Percentiles rank a stretch among this genome's conserved stretches.
Evolutionary conservation across 805 yeast genomes (phyloP).

Genomic region (Wickerhamomyces kurtzmanii): DNA sequence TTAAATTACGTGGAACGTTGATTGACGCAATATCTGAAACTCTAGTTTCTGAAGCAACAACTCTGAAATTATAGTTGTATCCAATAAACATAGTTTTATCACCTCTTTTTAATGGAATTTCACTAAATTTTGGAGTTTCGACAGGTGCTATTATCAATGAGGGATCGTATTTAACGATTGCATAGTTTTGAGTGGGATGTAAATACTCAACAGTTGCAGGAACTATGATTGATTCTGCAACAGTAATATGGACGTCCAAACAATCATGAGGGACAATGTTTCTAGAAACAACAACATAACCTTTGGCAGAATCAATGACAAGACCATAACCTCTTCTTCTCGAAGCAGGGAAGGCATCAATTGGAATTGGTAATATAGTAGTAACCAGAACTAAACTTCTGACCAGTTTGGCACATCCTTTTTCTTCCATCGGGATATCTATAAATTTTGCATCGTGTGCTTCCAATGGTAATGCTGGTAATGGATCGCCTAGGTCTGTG

Average conservation of each 20-base stretch:
- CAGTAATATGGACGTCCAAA: conserved; percentile 59
- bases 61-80: conserved; percentile 57
- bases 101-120: conserved; percentile 56
- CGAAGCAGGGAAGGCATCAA: conserved; percentile 66
- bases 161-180: conserved; percentile 78
- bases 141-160: conserved; percentile 61
- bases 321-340: conserved; percentile 65
- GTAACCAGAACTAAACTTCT: conserved; percentile 67
- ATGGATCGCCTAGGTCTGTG: conserved; percentile 39
- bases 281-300: conserved; percentile 73
- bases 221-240: conserved; percentile 78
- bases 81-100: conserved; percentile 75
- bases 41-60: conserved; percentile 64
- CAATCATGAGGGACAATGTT: conserved; percentile 74
- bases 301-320: conserved; percentile 70
- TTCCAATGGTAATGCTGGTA: conserved; percentile 38
- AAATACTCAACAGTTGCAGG: conserved; percentile 75
- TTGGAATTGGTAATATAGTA: conserved; percentile 51
- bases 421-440: conserved; percentile 53
- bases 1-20: conserved; percentile 58
- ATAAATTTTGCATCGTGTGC: conserved; percentile 63
- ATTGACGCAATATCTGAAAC: conserved; percentile 71
- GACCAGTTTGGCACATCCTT: conserved; percentile 43
- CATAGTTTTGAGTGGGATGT: conserved; percentile 84
- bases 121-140: conserved; percentile 53